Conservation (phyloP, 2,329 filamentous ascomycete species). For the Pezicula carpinea region DNA sequence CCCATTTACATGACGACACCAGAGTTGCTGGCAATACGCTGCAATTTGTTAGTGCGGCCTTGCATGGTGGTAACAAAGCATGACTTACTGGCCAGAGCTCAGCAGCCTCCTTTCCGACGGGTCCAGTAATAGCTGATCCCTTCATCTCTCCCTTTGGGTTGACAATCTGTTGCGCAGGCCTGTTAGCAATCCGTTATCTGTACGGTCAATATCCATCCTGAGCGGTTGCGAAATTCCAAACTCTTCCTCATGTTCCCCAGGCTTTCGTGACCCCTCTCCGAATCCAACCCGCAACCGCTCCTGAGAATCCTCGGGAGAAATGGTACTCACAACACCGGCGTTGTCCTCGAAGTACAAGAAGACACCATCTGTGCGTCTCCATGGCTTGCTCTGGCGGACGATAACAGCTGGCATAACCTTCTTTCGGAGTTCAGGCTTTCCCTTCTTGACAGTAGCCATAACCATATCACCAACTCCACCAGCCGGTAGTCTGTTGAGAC, state of each 20-base stretch:
- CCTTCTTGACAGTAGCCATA: constrained; percentile 99
- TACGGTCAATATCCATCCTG: neutral
- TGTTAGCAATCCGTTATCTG: constrained; percentile 31
- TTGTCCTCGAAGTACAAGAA: constrained; percentile 99
- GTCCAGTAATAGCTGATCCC: constrained; percentile 98
- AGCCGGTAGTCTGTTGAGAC: constrained; percentile 94
- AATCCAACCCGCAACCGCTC: neutral
- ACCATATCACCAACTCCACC: constrained; percentile 99
- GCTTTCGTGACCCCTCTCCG: neutral
- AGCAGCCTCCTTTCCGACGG: constrained; percentile 99
- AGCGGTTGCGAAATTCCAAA: neutral
- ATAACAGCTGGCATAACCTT: constrained; percentile 99
- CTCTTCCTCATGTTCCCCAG: neutral
- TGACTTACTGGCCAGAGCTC: constrained; percentile 93
- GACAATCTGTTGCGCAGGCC: constrained; percentile 66
- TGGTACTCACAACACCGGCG: constrained; percentile 83
- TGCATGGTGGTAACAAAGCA: constrained; percentile 18
- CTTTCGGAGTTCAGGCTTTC: constrained; percentile 99
- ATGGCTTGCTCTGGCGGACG: constrained; percentile 98
- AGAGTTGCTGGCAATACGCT: constrained; percentile 99
- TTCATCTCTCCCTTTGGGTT: constrained; percentile 99
- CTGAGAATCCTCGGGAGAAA: constrained; percentile 3
- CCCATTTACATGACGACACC: constrained; percentile 97
- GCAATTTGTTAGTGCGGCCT: constrained; percentile 26
- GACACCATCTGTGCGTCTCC: constrained; percentile 96